Evolutionary conservation across 169 alveolate species (phyloP).

Genomic region (Hepatocystis sp.): DNA sequence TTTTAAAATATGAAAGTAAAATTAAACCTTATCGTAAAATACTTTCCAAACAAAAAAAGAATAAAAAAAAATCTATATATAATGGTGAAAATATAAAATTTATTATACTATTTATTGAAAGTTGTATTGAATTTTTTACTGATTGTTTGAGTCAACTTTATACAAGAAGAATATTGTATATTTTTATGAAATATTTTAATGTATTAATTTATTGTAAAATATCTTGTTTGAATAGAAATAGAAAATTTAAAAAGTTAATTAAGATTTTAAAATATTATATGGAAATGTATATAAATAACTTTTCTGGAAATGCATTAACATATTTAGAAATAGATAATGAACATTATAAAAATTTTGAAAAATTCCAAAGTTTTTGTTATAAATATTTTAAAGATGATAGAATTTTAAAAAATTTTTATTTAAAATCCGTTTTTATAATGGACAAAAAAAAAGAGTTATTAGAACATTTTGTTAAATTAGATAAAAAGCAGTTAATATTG

Average conservation of each 20-base stretch:
- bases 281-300: constrained; percentile 71
- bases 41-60: neutral
- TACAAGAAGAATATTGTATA: constrained; percentile 52
- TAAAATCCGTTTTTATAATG: constrained; percentile 74
- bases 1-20: constrained; percentile 44
- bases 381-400: constrained; percentile 55
- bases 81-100: neutral
- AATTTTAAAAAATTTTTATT: constrained; percentile 38
- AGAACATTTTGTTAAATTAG: constrained; percentile 35
- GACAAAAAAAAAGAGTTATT: constrained; percentile 52
- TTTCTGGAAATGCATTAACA: constrained; percentile 63
- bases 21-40: constrained; percentile 15
- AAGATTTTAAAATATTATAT: constrained; percentile 36
- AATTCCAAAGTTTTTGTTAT: constrained; percentile 57
- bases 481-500: constrained; percentile 25
- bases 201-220: constrained; percentile 68
- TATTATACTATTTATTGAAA: constrained; percentile 55
- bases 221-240: constrained; percentile 44
- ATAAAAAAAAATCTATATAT: constrained; percentile 1
- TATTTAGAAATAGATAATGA: constrained; percentile 62
- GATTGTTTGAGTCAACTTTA: constrained; percentile 69
- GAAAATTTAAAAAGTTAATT: constrained; percentile 52
- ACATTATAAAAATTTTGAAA: constrained; percentile 63
- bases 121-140: constrained; percentile 70
- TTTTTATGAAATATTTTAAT: constrained; percentile 60